A percentile compares a stretch with the other conserved stretches of the same genome.
phyloP scores from a whole-genome alignment of 2,329 filamentous ascomycete species.

The Fusarium xylarioides region DNA sequence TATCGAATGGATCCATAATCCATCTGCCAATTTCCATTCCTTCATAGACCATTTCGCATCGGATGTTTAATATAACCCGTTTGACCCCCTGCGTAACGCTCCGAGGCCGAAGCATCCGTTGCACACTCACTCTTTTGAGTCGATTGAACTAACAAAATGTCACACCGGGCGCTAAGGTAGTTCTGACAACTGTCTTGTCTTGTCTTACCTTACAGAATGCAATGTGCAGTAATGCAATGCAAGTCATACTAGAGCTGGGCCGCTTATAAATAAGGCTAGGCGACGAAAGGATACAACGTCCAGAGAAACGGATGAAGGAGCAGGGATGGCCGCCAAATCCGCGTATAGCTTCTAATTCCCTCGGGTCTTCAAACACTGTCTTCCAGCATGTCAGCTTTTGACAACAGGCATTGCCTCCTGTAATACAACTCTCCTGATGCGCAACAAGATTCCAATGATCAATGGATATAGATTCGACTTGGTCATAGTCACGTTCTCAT shows the following conservation, averaged over 20 bases:
- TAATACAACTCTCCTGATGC: not conserved
- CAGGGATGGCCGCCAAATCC: not conserved
- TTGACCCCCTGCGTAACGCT: not conserved
- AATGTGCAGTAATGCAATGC: not conserved
- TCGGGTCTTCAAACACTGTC: not conserved
- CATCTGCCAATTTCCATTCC: slow-evolving; percentile 10
- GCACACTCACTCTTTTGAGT: not conserved
- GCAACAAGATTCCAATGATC: not conserved
- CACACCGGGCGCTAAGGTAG: not conserved
- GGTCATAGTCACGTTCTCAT: not conserved
- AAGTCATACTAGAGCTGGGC: not conserved
- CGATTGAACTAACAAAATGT: slow-evolving; percentile 3
- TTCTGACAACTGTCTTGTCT: not conserved
- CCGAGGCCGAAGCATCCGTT: slow-evolving; percentile 1
- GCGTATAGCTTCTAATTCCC: not conserved
- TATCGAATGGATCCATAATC: slow-evolving; percentile 8
- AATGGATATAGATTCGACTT: not conserved
- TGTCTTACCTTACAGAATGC: not conserved
- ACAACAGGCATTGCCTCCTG: not conserved
- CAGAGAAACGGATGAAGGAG: not conserved
- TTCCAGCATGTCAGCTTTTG: not conserved
- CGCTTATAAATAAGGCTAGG: not conserved
- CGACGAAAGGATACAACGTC: slow-evolving; percentile 13
- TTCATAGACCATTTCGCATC: not conserved
- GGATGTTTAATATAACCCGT: slow-evolving; percentile 1